These are phyloP conservation scores for Limnanthes douglasii DNA, from an alignment of 345 rosid genomes.

Conservation along the genomic window DNA sequence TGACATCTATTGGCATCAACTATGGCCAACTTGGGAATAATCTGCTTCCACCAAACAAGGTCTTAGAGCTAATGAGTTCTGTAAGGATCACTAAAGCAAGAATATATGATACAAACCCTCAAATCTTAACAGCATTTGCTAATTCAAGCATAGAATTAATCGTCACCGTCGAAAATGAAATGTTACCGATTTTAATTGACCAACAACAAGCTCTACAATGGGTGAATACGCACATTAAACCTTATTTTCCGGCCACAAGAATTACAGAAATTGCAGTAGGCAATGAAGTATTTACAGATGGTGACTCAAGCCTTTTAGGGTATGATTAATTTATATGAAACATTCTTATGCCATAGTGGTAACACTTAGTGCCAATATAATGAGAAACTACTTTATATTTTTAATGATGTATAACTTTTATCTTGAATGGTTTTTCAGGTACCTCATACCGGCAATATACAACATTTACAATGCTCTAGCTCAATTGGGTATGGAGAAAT, in stretches of 20 bases:
- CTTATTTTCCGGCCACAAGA: constrained; percentile 49
- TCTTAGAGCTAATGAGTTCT: constrained; percentile 48
- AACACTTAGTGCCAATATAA: neutral
- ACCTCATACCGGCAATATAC: constrained; percentile 64
- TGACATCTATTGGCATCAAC: constrained; percentile 59
- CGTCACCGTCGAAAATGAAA: constrained; percentile 66
- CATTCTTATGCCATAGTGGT: constrained; percentile 3
- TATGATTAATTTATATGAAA: constrained; percentile 8
- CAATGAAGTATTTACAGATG: constrained; percentile 51
- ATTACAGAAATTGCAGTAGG: constrained; percentile 70
- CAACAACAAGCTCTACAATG: constrained; percentile 77
- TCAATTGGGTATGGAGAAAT: constrained; percentile 52
- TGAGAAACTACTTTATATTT: neutral
- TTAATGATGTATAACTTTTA: neutral
- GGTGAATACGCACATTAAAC: constrained; percentile 53
- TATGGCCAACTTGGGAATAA: constrained; percentile 85
- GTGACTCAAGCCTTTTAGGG: constrained; percentile 27
- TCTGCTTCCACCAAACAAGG: constrained; percentile 59
- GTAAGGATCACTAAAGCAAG: constrained; percentile 48
- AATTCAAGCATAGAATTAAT: constrained; percentile 54
- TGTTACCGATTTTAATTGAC: constrained; percentile 40
- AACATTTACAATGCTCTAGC: constrained; percentile 61
- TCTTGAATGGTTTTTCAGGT: constrained; percentile 5
- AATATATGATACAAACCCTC: constrained; percentile 86
- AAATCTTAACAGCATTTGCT: constrained; percentile 55